Percentiles rank a stretch among this genome's conserved stretches.
Evolutionary conservation across 176 grass and related monocot genomes (phyloP).

Genomic region (Rhynchospora breviuscula): DNA sequence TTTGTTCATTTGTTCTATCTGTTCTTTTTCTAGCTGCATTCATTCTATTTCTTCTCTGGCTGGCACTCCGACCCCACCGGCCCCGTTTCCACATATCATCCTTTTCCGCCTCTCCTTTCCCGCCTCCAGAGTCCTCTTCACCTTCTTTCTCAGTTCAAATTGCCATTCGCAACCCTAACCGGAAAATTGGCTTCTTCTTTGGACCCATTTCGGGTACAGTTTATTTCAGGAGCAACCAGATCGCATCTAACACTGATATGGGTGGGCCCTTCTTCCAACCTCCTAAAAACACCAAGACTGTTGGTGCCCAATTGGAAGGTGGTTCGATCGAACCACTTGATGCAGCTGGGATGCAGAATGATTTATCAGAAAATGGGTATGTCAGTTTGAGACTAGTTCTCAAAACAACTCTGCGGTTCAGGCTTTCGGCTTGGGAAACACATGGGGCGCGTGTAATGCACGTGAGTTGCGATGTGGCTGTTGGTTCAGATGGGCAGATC

Average conservation of each 20-base stretch:
- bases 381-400: conserved; percentile 51
- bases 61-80: conserved; percentile 73
- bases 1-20: conserved; percentile 71
- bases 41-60: conserved; percentile 57
- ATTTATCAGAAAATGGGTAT: conserved; percentile 19
- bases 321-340: conserved; percentile 5
- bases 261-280: conserved; percentile 40
- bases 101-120: conserved; percentile 46
- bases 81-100: conserved; percentile 65
- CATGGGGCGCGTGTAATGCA: conserved; percentile 50
- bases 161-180: conserved; percentile 60
- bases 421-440: conserved; percentile 49
- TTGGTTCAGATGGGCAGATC: conserved; percentile 52
- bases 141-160: conserved; percentile 35
- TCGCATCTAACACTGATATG: conserved; percentile 29
- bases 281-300: conserved; percentile 45
- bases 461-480: conserved; percentile 52
- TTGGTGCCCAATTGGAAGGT: conserved; percentile 25
- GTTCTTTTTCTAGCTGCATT: conserved; percentile 46
- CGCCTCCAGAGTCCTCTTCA: conserved; percentile 14
- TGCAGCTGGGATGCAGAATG: conserved; percentile 9
- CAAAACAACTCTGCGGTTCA: conserved; percentile 45
- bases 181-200: conserved; percentile 57
- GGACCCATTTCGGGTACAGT: conserved; percentile 44
- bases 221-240: conserved; percentile 38